Evolutionary conservation across 2,329 filamentous ascomycete genomes (phyloP), one percentile per base, ranked within the genome.

Genomic region (Calonectria hongkongensis): DNA sequence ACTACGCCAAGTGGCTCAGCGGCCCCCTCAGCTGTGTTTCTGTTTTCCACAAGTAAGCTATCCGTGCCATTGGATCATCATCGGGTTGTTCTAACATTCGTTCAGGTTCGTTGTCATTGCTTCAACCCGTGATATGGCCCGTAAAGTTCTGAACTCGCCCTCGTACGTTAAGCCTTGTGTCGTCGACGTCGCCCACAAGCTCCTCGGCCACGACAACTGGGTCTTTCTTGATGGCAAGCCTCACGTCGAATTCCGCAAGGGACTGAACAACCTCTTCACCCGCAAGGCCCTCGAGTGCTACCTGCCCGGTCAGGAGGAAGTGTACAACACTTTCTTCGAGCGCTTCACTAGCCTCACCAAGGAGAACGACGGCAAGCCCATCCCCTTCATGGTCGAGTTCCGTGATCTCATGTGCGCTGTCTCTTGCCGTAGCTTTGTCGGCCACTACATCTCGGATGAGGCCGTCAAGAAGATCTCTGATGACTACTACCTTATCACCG

Each of bases 181-280:
- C 74, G 97, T 99, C 75, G 96, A 98, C 83, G 92, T 93, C 72
- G 97, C 97, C 25, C 93, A 95, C 86, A 98, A 98, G 88, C 94
- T 99, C 64, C 92, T 99, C 66, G 94, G 97, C 72, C 90, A 92
- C 73, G 93, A 94, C 81, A 98, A 98, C 88, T 99, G 96, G 95
- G 97, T 98, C 21, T 98, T 98, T 87, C 88, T 99, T 77, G 96
- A 98, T 82, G 97, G 97, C 81, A 97, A 96, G 86, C 92, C 92
- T 47, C 97, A 99, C 81, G 95, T 98, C 78, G 97, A 98, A 81
- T 99, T 97, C 87, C 96, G 97, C 83, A 98, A 98, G 88, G 97
- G 97, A 66, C 89, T 99, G 78, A 98, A 98, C 84, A 93, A 93
- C 71, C 91, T 98, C 33, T 99, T 99, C 88, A 98, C 96, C 54